Base-by-base conservation (phyloP, 352 stramenopile genomes). In the Phytopythium mirpurense region DNA sequence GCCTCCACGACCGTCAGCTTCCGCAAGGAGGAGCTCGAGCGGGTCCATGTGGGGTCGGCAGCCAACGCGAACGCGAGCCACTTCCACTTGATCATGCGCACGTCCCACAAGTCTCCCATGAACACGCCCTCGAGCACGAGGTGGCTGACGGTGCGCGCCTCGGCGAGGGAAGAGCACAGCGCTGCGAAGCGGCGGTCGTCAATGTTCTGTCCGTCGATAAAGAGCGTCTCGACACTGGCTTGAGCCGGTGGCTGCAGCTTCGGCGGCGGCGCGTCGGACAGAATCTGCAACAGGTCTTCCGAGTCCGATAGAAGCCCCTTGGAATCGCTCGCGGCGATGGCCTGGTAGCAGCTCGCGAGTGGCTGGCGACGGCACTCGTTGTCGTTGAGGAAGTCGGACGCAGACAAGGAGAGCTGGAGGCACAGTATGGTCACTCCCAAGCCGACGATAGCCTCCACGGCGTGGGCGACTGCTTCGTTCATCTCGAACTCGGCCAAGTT, bases 401-500 rank as follows among this genome's bases (percentile, higher is more conserved):
- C 62, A 11, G 57, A 63, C 0, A 74, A 48, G 11, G 63, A 57
- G 24, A 74, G 35, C 9, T 74, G 67, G 24, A 74, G 40, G 41
- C 56, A 67, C 35, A 63, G 63, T 14, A 74, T 29, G 19, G 55
- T 59, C 26, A 59, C 59, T 29, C 60, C 57, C 6, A 65, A 48
- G 11, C 43, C 27, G 18, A 72, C 43, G 18, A 74, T 41, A 23
- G 68, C 56, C 5, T 57, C 47, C 14, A 74, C 42, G 2, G 49
- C 51, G 49, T 31, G 45, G 21, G 67, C 51, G 12, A 66, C 54
- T 5, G 63, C 46, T 38, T 74, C 67, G 1, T 58, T 70, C n/a
- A 74, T 26, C 41, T 74, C 67, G 47, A 74, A 70, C 3, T 68
- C 67, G n/a, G 47, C 56, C 31, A 74, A n/a, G 62, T 72, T 70